Evolutionary conservation across 2,329 filamentous ascomycete genomes (phyloP).

Genomic region (Aspergillus sp.): DNA sequence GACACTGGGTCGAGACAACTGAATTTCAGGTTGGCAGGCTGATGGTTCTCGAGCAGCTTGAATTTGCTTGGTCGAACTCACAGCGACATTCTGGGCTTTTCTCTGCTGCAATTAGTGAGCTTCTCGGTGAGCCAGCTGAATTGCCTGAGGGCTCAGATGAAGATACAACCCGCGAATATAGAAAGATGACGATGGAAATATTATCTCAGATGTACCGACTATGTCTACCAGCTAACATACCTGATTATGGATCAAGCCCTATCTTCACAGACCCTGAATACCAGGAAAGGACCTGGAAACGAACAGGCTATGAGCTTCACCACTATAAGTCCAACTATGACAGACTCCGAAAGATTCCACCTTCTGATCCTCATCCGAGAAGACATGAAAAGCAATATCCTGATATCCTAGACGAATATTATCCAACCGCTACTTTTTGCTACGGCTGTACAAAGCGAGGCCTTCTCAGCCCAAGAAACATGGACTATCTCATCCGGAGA

Average conservation of each 20-base stretch:
- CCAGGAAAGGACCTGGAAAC: not conserved
- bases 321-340: constrained; percentile 2
- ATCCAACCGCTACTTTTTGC: no score
- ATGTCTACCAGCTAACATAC: constrained; percentile 6
- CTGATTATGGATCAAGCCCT: constrained; percentile 3
- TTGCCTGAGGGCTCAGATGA: not conserved
- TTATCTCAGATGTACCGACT: constrained; percentile 3
- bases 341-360: not conserved
- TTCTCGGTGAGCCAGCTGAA: not conserved
- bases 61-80: constrained; percentile 5
- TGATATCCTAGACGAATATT: no score
- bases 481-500: not conserved
- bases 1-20: constrained; percentile 7
- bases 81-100: constrained; percentile 7
- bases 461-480: not conserved
- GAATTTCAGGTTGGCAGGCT: constrained; percentile 7
- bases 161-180: constrained; percentile 2
- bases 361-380: constrained; percentile 1
- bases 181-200: not conserved
- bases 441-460: constrained; percentile 5
- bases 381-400: no score
- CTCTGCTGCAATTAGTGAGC: constrained; percentile 1
- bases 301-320: constrained; percentile 3
- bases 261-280: constrained; percentile 1
- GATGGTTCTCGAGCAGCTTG: no score